phyloP scores from a whole-genome alignment of 768 basidiomycete genomes.

The Megacollybia marginata region DNA sequence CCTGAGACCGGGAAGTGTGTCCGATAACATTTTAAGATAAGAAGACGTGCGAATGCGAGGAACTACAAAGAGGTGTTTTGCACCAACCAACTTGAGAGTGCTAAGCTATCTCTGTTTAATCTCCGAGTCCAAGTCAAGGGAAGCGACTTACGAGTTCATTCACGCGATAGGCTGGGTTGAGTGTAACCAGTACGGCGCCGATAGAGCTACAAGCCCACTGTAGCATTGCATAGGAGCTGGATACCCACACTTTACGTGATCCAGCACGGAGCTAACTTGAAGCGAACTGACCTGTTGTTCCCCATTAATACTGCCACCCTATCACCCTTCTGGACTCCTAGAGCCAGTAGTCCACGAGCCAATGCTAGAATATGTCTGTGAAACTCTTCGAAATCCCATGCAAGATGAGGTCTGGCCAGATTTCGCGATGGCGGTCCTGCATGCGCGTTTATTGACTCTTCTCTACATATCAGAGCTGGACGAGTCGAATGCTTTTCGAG shows the following conservation, averaged over 20 bases:
- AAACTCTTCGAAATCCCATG: slow-evolving; percentile 73
- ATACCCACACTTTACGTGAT: background rate
- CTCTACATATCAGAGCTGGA: slow-evolving; percentile 59
- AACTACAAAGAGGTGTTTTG: slow-evolving; percentile 64
- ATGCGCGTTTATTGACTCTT: slow-evolving; percentile 50
- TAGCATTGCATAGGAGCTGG: slow-evolving; percentile 68
- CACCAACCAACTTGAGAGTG: slow-evolving; percentile 56
- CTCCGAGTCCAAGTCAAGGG: background rate
- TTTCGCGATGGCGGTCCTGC: slow-evolving; percentile 54
- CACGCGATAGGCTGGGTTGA: slow-evolving; percentile 75
- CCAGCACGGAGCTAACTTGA: too few species aligned
- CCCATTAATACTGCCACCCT: slow-evolving; percentile 80
- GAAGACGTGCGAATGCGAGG: slow-evolving; percentile 60
- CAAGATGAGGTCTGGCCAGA: slow-evolving; percentile 43
- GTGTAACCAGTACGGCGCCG: slow-evolving; percentile 76
- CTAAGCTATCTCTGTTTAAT: slow-evolving; percentile 34
- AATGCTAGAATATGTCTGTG: slow-evolving; percentile 58
- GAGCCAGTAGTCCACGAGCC: slow-evolving; percentile 56
- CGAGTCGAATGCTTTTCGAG: slow-evolving; percentile 38
- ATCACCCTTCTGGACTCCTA: slow-evolving; percentile 73
- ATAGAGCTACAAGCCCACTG: slow-evolving; percentile 86
- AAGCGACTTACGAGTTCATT: slow-evolving; percentile 59
- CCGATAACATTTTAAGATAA: slow-evolving; percentile 54
- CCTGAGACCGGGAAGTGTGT: slow-evolving; percentile 50
- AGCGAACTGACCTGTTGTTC: slow-evolving; percentile 59